Evolutionary conservation across 2,329 filamentous ascomycete genomes (phyloP), one percentile per base, ranked within the genome.

Genomic region (Fusarium fracticaudum): DNA sequence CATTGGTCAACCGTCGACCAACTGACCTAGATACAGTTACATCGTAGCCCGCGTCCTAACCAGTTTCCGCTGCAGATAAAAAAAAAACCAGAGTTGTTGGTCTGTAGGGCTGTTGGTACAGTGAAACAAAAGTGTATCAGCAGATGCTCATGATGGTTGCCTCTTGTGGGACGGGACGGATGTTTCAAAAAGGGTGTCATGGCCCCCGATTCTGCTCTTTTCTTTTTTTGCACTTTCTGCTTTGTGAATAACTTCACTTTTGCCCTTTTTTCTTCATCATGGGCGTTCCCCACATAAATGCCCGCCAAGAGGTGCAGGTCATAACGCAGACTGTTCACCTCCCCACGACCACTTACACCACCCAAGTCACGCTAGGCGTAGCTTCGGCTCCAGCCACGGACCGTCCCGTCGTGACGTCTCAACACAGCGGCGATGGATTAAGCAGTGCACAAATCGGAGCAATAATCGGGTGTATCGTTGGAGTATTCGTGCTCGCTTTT

Each of bases 391-490:
- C 64, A 29, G 66, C 70, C 8, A 72, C 67, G 38, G 64, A 67
- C 60, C 51, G 62, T 61, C 43, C 72, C 67, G 60, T 68, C 50
- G 54, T 72, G 38, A 45, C 69, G 50, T 44, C 67, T 22, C 65
- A 73, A 18, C 76, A 73, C 24, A 69, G 65, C 33, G 50, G 63
- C 15, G 71, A 64, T 12, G 79, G 77, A 14, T 78, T 85, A 8
- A 81, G 79, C 1, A 76, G 80, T 33, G 78, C 74, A n/a, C 78
- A 85, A 55, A 80, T 86, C 37, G 85, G 83, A 10, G 84, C 81
- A 44, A 83, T 86, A 24, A 74, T 85, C 5, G 85, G 85, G 35
- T 80, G 80, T 40, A 68, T 86, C 4, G 76, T 84, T 17, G 84
- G 80, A 5, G 73, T 82, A n/a, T 79, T 83, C n/a, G 55, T 83